Evolutionary conservation across 192 early-diverging fungal genomes (phyloP), one percentile per base, ranked within the genome.

Genomic region (Borealophlyctis nickersoniae): DNA sequence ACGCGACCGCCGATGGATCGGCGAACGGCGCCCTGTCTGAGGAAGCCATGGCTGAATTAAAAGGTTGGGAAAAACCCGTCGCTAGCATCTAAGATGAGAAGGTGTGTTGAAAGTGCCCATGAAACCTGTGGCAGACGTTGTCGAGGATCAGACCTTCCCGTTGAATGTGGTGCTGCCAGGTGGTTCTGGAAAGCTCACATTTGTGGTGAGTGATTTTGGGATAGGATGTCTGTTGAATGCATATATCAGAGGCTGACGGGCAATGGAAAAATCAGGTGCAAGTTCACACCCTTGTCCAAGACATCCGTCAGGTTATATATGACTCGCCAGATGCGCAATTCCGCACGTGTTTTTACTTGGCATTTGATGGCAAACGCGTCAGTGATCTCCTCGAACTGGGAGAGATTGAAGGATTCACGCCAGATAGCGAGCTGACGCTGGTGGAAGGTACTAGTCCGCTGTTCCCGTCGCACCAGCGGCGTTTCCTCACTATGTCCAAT

Each of bases 311-410:
- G 61, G 88, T 82, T 22, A 78, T 98, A 51, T 88, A 88, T 55
- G 96, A 98, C 68, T 88, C 87, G 1, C 86, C 91, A 16, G 88
- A 91, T 54, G 86, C 89, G 1, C 85, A 91, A 54, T 87, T 89
- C 49, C 87, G 92, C 76, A 94, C 96, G 32, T 96, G 94, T 77
- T 97, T 97, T 70, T 91, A 88, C 62, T 76, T 98, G 19, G 62
- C 82, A 4, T 88, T 82, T 61, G 79, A 92, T 26, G 91, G 88
- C 30, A 64, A 73, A 60, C 81, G 86, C 24, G 69, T 97, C 54
- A 87, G 83, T 65, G 93, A 98, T 56, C 27, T 61, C 4, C 66
- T 49, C 28, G 65, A 69, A 29, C 19, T 82, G 13, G 86, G 86
- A 31, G 88, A 92, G 56, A 80, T 87, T 23, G 82, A 87, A 67